phyloP scores from a whole-genome alignment of 768 basidiomycete species.

The Candolleomyces eurysporus region DNA sequence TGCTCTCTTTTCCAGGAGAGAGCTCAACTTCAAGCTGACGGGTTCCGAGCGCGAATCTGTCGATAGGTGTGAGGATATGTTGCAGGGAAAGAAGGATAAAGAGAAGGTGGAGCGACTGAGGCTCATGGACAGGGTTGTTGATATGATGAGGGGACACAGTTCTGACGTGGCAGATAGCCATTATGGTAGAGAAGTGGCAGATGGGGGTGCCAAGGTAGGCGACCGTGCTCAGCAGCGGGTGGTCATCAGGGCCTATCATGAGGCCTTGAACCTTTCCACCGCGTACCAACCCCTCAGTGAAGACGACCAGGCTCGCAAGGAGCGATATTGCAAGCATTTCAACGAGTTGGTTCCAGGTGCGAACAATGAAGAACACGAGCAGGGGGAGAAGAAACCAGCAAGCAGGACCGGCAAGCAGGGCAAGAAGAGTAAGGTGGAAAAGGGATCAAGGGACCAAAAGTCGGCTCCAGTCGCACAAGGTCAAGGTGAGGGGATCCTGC shows the following conservation, averaged over 20 bases:
- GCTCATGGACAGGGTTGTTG: background rate
- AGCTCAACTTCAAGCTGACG: background rate
- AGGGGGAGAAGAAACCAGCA: too few species aligned
- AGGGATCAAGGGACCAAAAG: too few species aligned
- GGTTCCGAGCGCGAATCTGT: background rate
- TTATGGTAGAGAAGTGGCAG: background rate
- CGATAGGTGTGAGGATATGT: background rate
- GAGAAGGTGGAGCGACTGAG: background rate
- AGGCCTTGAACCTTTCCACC: background rate
- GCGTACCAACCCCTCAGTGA: background rate
- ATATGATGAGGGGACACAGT: background rate
- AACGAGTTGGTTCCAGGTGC: too few species aligned
- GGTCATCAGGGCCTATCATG: background rate
- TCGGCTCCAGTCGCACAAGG: too few species aligned
- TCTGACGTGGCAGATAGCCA: background rate
- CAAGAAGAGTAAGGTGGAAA: too few species aligned
- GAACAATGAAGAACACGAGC: too few species aligned
- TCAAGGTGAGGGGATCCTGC: too few species aligned
- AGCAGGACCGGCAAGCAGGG: too few species aligned
- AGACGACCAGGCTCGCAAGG: background rate
- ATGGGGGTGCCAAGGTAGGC: background rate
- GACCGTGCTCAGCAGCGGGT: background rate
- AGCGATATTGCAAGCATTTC: too few species aligned
- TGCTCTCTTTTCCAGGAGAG: background rate
- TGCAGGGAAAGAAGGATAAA: background rate